These are phyloP conservation scores for Camellia lanceoleosa DNA, from an alignment of 148 eudicot genomes.

Conservation along the genomic window DNA sequence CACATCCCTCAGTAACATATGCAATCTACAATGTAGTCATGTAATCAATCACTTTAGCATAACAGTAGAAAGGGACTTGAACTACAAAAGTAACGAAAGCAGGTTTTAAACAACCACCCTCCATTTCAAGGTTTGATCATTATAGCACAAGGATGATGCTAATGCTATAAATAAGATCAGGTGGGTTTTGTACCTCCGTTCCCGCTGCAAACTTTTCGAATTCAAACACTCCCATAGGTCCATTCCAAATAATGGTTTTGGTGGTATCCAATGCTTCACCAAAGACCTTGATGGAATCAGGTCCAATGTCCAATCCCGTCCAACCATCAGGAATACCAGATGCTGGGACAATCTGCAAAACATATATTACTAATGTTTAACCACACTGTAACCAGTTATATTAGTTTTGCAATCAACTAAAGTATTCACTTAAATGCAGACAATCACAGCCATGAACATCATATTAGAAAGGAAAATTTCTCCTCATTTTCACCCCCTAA, in stretches of 20 bases:
- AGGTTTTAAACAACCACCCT: too few relatives aligned
- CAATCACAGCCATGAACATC: background rate
- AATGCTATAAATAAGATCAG: background rate
- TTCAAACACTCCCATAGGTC: conserved; percentile 98
- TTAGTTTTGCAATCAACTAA: background rate
- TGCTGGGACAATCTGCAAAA: conserved; percentile 69
- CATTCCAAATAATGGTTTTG: conserved; percentile 92
- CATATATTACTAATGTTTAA: background rate
- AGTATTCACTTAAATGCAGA: background rate
- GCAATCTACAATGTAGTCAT: too few relatives aligned
- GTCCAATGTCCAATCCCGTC: conserved; percentile 99
- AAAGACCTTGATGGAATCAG: conserved; percentile 72
- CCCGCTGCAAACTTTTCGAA: conserved; percentile 87
- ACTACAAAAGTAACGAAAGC: background rate
- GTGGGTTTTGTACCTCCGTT: conserved; percentile 58
- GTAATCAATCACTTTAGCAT: too few relatives aligned
- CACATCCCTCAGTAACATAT: background rate
- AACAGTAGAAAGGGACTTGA: background rate
- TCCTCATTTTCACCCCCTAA: too few relatives aligned
- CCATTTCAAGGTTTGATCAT: background rate
- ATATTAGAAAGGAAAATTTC: background rate
- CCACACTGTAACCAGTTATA: background rate
- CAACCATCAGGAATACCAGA: conserved; percentile 88
- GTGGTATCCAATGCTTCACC: conserved; percentile 80
- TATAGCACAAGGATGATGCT: background rate